Evolutionary conservation across 768 basidiomycete genomes (phyloP).

Genomic region (Boletellus sp.): DNA sequence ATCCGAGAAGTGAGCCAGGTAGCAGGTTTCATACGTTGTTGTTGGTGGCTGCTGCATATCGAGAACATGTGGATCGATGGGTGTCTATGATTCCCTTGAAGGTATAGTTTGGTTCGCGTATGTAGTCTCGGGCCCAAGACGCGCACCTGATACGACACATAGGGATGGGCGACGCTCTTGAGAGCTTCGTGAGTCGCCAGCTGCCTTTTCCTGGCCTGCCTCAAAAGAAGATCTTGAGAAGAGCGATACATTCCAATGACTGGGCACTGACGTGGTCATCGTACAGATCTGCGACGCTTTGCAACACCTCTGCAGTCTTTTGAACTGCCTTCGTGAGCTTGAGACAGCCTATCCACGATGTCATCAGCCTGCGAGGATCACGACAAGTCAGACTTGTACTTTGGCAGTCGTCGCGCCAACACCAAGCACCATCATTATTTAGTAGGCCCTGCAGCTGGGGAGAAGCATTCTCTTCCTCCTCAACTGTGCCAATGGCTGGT

Average conservation of each 20-base stretch:
- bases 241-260: background rate
- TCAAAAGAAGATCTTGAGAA: background rate
- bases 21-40: conserved; percentile 23
- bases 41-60: conserved; percentile 54
- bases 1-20: background rate
- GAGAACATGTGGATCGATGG: conserved; percentile 62
- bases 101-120: background rate
- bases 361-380: background rate
- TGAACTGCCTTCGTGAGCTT: conserved; percentile 75
- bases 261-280: conserved; percentile 65
- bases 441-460: conserved; percentile 51
- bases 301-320: conserved; percentile 67
- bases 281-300: conserved; percentile 72
- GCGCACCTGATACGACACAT: conserved; percentile 62
- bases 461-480: conserved; percentile 42
- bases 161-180: conserved; percentile 74
- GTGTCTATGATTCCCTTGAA: conserved; percentile 68
- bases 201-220: conserved; percentile 68
- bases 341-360: conserved; percentile 55
- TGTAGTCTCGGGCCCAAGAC: background rate
- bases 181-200: conserved; percentile 72
- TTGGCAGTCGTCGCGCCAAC: conserved; percentile 77
- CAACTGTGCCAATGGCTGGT: conserved; percentile 43
- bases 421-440: conserved; percentile 79
- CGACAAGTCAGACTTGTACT: conserved; percentile 35